Evolutionary conservation across 768 basidiomycete species (phyloP), one percentile per base, ranked within the genome.

Genomic region (Mycena pura): DNA sequence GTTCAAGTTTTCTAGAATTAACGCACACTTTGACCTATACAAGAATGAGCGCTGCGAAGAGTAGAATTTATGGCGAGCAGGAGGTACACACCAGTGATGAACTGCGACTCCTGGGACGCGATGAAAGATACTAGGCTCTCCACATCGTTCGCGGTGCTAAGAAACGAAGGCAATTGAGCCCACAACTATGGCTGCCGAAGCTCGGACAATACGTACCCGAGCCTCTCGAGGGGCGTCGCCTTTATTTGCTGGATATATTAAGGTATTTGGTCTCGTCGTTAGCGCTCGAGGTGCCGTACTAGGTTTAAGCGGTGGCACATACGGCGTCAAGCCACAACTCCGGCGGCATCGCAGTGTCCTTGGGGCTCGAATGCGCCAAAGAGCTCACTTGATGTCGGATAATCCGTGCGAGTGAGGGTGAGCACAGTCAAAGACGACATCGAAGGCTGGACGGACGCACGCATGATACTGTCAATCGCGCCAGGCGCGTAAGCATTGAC

Each of bases 81-180:
- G 41, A 47, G 5, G 40, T 21, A 15, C 13, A 44, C 34, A 70
- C 72, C 76, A 4, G 70, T 72, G 21, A 75, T 70, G 21, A 69
- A 72, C 54, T 62, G 58, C 2, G 70, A 68, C 32, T 67, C 73
- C 64, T 70, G 69, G 14, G 76, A 72, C 22, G 68, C 73, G 7
- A 78, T 57, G 48, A 69, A 76, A 6, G 73, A 72, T 21, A 75
- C 71, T 7, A 72, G 14, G 19, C 67, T 71, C 15, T 67, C 68
- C 6, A 74, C 63, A n/a, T 73, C 68, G 1, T 25, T 24, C 19
- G 41, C 24, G n/a, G 32, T 22, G 11, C 29, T 29, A 14, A 0
- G n/a, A n/a, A 19, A 9, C 34, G 6, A 29, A 8, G 4, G 21
- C 2, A 21, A 28, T 41, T 6, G 21, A 6, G 19, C 21, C 11